Conservation (phyloP, 768 basidiomycete genomes). For the Cystobasidium ongulense region DNA sequence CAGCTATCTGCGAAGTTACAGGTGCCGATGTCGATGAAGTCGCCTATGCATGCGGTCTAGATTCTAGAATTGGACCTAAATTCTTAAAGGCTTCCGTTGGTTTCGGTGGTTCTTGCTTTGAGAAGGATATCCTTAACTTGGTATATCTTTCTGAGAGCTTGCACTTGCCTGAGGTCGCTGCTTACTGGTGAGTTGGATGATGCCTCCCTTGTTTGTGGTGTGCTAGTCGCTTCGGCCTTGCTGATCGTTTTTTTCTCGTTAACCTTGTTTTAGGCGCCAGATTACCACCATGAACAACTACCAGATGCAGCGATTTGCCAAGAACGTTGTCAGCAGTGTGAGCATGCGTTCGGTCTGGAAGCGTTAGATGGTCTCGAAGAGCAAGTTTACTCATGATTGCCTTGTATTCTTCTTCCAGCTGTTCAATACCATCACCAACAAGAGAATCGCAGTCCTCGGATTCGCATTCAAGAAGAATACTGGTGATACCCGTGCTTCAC, state of each 20-base stretch:
- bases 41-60: slow-evolving; percentile 83
- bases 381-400: neutral
- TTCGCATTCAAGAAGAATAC: slow-evolving; percentile 99
- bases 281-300: slow-evolving; percentile 98
- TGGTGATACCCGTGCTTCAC: slow-evolving; percentile 95
- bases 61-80: slow-evolving; percentile 83
- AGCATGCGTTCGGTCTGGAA: too few species aligned
- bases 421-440: slow-evolving; percentile 96
- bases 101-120: slow-evolving; percentile 98
- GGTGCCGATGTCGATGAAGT: slow-evolving; percentile 99
- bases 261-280: slow-evolving; percentile 48
- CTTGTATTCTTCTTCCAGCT: slow-evolving; percentile 46
- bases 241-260: neutral
- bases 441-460: slow-evolving; percentile 92
- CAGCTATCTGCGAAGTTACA: slow-evolving; percentile 96
- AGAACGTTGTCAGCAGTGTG: slow-evolving; percentile 79
- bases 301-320: slow-evolving; percentile 91
- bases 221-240: neutral
- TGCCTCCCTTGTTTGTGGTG: slow-evolving; percentile 38
- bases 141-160: slow-evolving; percentile 92
- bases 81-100: slow-evolving; percentile 94
- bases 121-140: slow-evolving; percentile 98
- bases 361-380: too few species aligned
- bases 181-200: slow-evolving; percentile 64
- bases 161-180: slow-evolving; percentile 91